These are phyloP conservation scores for Arachnomyces sp. DNA, from an alignment of 2,329 filamentous ascomycete genomes.

Conservation along the genomic window DNA sequence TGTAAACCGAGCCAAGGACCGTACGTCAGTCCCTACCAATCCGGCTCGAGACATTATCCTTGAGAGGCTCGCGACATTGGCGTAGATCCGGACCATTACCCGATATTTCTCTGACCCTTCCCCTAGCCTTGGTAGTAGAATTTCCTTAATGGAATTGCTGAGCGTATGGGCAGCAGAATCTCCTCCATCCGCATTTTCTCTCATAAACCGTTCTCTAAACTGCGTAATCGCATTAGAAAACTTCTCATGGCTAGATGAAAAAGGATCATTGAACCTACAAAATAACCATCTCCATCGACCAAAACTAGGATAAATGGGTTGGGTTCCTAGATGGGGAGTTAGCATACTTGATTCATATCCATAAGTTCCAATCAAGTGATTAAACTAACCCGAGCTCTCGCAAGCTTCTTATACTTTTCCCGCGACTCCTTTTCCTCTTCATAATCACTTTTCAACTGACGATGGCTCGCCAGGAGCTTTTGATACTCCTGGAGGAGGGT, in stretches of 20 bases:
- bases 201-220: slow-evolving; percentile 47
- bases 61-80: slow-evolving; percentile 48
- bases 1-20: slow-evolving; percentile 49
- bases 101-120: slow-evolving; percentile 45
- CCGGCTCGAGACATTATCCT: slow-evolving; percentile 43
- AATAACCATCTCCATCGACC: slow-evolving; percentile 56
- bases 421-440: slow-evolving; percentile 49
- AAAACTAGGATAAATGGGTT: slow-evolving; percentile 56
- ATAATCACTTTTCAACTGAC: slow-evolving; percentile 49
- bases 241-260: background rate
- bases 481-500: slow-evolving; percentile 34
- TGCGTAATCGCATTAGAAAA: slow-evolving; percentile 61
- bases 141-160: slow-evolving; percentile 43
- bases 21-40: slow-evolving; percentile 47
- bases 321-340: slow-evolving; percentile 31
- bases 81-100: slow-evolving; percentile 50
- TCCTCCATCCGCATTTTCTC: slow-evolving; percentile 47
- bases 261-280: slow-evolving; percentile 18
- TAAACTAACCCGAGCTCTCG: slow-evolving; percentile 38
- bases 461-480: slow-evolving; percentile 48
- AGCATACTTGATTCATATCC: too few relatives aligned
- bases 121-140: slow-evolving; percentile 35
- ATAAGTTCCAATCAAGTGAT: too few relatives aligned
- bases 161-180: slow-evolving; percentile 48
- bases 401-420: slow-evolving; percentile 50